Evolutionary conservation across 2,329 filamentous ascomycete species (phyloP).

Genomic region (Piedraia hortae): DNA sequence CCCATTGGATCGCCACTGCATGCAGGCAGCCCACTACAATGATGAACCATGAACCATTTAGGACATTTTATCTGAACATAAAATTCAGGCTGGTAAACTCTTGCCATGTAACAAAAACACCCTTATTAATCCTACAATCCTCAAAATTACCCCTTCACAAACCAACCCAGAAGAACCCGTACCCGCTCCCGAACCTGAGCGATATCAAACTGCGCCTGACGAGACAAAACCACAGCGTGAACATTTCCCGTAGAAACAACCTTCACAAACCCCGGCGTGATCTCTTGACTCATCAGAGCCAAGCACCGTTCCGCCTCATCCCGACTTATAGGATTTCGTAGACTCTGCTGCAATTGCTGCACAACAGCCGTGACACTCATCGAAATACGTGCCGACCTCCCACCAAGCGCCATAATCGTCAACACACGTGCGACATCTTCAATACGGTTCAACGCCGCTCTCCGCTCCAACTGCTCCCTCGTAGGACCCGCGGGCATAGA

Average conservation of each 20-base stretch:
- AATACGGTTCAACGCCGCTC: conserved; percentile 19
- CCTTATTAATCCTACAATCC: no score
- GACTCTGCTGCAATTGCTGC: conserved; percentile 18
- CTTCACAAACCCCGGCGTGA: conserved; percentile 18
- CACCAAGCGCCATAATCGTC: conserved; percentile 16
- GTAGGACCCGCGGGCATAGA: conserved; percentile 15
- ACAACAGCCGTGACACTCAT: conserved; percentile 18
- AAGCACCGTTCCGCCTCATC: conserved; percentile 19
- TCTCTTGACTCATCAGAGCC: conserved; percentile 17
- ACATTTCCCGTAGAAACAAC: conserved; percentile 15
- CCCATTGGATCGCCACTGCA: no score
- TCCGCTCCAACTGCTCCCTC: conserved; percentile 17
- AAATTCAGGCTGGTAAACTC: no score
- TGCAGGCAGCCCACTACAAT: no score
- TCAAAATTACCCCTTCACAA: no score
- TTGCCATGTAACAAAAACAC: no score
- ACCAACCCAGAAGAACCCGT: conserved; percentile 3
- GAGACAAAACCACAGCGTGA: conserved; percentile 18
- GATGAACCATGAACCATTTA: no score
- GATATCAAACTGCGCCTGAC: conserved; percentile 6
- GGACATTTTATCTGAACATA: no score
- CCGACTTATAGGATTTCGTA: conserved; percentile 18
- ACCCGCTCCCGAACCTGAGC: conserved; percentile 9
- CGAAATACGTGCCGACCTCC: conserved; percentile 13
- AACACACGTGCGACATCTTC: conserved; percentile 19